Conservation (phyloP, 1,139 yeast species). For the Nakaseomyces sp. region DNA sequence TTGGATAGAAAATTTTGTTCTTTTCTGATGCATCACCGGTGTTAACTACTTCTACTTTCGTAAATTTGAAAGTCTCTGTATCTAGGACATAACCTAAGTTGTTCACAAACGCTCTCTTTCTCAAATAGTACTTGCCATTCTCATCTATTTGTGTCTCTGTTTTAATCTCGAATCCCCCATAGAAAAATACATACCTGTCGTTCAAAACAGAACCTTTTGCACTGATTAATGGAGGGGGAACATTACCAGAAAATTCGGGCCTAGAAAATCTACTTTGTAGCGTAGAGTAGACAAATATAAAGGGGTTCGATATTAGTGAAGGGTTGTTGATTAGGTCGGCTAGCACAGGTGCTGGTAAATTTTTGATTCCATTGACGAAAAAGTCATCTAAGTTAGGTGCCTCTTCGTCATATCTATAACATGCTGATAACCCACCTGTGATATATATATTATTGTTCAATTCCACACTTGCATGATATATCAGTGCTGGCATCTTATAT, state of each 20-base stretch:
- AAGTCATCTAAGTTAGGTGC: slow-evolving; percentile 33
- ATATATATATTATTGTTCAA: slow-evolving; percentile 32
- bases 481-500: slow-evolving; percentile 33
- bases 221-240: slow-evolving; percentile 38
- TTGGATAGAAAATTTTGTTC: slow-evolving; percentile 30
- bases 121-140: slow-evolving; percentile 28
- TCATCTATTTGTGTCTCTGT: slow-evolving; percentile 28
- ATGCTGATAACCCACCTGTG: slow-evolving; percentile 37
- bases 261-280: slow-evolving; percentile 32
- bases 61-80: slow-evolving; percentile 32
- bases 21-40: slow-evolving; percentile 29
- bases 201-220: slow-evolving; percentile 33
- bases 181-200: slow-evolving; percentile 35
- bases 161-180: slow-evolving; percentile 41
- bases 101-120: slow-evolving; percentile 32
- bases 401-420: slow-evolving; percentile 29
- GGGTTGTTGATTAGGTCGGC: slow-evolving; percentile 35
- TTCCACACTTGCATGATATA: slow-evolving; percentile 36
- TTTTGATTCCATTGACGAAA: slow-evolving; percentile 32
- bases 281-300: slow-evolving; percentile 32
- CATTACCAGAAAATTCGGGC: slow-evolving; percentile 29
- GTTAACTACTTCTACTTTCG: slow-evolving; percentile 34
- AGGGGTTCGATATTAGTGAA: slow-evolving; percentile 32
- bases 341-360: slow-evolving; percentile 40
- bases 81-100: slow-evolving; percentile 39